These are phyloP conservation scores for Ganoderma leucocontextum DNA, from an alignment of 1,284 basidiomycete species.

Conservation along the genomic window DNA sequence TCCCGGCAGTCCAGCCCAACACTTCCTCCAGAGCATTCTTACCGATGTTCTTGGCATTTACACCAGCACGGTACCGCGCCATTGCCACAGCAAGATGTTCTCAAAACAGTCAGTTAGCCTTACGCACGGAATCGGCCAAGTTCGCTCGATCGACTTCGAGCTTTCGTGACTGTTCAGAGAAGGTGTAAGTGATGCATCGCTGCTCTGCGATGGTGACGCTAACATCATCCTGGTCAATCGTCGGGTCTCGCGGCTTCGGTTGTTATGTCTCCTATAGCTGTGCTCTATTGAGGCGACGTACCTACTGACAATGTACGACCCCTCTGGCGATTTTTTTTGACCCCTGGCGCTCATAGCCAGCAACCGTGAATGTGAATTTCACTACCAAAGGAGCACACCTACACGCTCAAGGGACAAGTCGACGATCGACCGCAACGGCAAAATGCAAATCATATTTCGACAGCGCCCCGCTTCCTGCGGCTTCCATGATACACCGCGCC, in stretches of 20 bases:
- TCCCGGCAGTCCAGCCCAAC: background rate
- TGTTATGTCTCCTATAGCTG: background rate
- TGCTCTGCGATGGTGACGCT: background rate
- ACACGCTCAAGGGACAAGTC: background rate
- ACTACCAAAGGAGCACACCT: background rate
- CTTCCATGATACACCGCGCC: background rate
- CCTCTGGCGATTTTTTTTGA: background rate
- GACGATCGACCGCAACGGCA: background rate
- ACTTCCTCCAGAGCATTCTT: background rate
- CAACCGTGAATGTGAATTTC: background rate
- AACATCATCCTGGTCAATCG: background rate
- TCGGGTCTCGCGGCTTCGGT: background rate
- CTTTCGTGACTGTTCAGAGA: background rate
- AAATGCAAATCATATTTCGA: background rate
- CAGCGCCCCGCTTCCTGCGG: constrained; percentile 5
- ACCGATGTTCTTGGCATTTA: background rate
- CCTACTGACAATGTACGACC: background rate
- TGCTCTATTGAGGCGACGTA: background rate
- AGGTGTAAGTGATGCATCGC: background rate
- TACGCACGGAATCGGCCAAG: background rate
- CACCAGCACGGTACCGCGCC: background rate
- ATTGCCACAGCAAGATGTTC: background rate
- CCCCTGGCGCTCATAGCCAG: background rate
- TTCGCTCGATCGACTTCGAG: background rate
- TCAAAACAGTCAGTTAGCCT: background rate